Conservation (phyloP, 116 monocot species). For the Posidonia oceanica region DNA sequence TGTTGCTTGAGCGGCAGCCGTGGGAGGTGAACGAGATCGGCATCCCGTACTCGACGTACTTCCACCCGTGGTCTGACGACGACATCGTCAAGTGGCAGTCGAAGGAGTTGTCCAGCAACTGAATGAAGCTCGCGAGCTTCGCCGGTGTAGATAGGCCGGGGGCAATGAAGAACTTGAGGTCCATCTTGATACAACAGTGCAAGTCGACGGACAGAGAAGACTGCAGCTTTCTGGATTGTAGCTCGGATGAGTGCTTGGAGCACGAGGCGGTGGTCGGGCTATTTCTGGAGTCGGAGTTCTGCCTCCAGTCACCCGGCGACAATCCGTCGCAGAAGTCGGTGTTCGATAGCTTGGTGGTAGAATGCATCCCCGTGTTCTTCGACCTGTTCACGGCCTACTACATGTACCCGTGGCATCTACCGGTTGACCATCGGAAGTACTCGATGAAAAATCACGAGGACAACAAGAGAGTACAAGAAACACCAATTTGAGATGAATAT, state of each 20-base stretch:
- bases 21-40: constrained; percentile 41
- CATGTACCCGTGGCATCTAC: constrained; percentile 63
- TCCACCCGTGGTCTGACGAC: constrained; percentile 33
- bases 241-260: constrained; percentile 15
- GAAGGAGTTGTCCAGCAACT: not conserved
- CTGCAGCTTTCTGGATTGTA: constrained; percentile 19
- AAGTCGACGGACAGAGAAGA: too few relatives aligned
- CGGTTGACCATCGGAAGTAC: constrained; percentile 35
- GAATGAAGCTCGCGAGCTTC: constrained; percentile 28
- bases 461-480: too few relatives aligned
- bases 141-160: constrained; percentile 26
- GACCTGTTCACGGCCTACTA: constrained; percentile 44
- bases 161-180: constrained; percentile 12
- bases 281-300: constrained; percentile 39
- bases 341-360: too few relatives aligned
- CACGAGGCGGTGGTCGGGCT: not conserved
- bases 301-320: constrained; percentile 50
- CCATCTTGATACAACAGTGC: too few relatives aligned
- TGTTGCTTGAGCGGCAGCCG: constrained; percentile 8
- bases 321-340: too few relatives aligned
- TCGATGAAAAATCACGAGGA: too few relatives aligned
- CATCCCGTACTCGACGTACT: constrained; percentile 44
- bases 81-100: constrained; percentile 31
- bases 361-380: constrained; percentile 34
- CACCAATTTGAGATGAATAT: too few relatives aligned